Base-by-base conservation (phyloP, 2,329 filamentous ascomycete species). In the Diaporthe citriasiana region DNA sequence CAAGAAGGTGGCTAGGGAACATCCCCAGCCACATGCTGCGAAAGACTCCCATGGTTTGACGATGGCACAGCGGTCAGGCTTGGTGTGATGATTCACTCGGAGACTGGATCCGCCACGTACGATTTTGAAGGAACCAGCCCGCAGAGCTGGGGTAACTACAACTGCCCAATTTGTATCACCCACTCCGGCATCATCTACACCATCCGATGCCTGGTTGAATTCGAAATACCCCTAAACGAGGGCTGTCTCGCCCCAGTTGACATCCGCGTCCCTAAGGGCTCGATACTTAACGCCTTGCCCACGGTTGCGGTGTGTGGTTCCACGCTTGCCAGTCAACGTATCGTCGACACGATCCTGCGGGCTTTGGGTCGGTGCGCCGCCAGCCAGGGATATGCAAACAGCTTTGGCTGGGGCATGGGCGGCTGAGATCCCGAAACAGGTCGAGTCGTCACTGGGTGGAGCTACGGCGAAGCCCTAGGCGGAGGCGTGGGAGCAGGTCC, bases 1-100 rank as follows among this genome's bases (percentile, higher is more conserved):
- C 47, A 95, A 93, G 79, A 86, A 88, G 2, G 90, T 70, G 3
- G 69, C 95, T 19, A 87, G 89, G 78, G 88, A 89, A 30, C 87
- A 90, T 33, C 79, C 79, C 13, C 27, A 55, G 22, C 73, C 75
- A 7, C 77, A 84, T 5, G 63, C 72, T 12, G 82, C 83, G 2
- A 73, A 77, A 15, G 85, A 87, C 74, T n/a, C n/a, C n/a, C n/a
- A n/a, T 82, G 79, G 74, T 82, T 86, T 79, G 85, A 87, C 75
- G 81, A 85, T 71, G 84, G 83, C 8, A 82, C 82, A 0, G 77
- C 77, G 5, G 82, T 85, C 65, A 30, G 72, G 8, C 78, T 85
- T 30, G 76, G 78, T 38, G 79, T 85, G 59, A 78, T 75, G 10
- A 83, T 85, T 59, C 75, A 82, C 55, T 47, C 73, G 1, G 77